phyloP scores from a whole-genome alignment of 176 grass and related monocot species.

The Aegilops umbellulata region DNA sequence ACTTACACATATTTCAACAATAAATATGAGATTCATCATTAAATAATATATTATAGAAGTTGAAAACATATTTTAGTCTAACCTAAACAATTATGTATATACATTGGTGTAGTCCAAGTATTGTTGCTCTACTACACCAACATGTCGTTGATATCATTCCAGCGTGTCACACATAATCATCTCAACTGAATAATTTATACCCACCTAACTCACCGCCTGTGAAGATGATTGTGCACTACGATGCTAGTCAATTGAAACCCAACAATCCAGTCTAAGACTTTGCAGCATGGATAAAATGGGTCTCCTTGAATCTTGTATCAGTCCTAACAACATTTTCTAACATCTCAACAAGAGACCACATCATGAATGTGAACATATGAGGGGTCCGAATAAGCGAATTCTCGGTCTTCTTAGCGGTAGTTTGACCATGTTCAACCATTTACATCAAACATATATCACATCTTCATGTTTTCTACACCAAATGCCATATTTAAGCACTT shows the following conservation, averaged over 20 bases:
- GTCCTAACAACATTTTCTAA: background rate
- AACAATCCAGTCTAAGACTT: background rate
- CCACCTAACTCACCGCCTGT: background rate
- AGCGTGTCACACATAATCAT: background rate
- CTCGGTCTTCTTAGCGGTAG: background rate
- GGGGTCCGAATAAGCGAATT: background rate
- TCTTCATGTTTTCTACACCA: too few species aligned
- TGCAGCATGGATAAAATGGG: background rate
- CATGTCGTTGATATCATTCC: background rate
- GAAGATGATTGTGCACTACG: background rate
- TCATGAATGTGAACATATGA: too few species aligned
- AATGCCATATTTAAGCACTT: too few species aligned
- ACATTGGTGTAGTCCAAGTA: background rate
- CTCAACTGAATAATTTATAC: background rate
- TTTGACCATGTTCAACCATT: background rate
- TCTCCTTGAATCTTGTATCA: background rate
- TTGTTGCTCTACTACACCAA: background rate
- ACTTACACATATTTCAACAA: background rate
- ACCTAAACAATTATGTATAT: background rate
- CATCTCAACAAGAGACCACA: too few species aligned
- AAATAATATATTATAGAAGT: background rate
- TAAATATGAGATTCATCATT: background rate
- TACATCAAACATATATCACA: background rate
- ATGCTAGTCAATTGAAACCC: background rate
- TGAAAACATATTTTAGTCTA: background rate